A percentile compares a stretch with the other conserved stretches of the same genome.
phyloP scores from a whole-genome alignment of 176 grass and related monocot species.

The Chrysopogon serrulatus region DNA sequence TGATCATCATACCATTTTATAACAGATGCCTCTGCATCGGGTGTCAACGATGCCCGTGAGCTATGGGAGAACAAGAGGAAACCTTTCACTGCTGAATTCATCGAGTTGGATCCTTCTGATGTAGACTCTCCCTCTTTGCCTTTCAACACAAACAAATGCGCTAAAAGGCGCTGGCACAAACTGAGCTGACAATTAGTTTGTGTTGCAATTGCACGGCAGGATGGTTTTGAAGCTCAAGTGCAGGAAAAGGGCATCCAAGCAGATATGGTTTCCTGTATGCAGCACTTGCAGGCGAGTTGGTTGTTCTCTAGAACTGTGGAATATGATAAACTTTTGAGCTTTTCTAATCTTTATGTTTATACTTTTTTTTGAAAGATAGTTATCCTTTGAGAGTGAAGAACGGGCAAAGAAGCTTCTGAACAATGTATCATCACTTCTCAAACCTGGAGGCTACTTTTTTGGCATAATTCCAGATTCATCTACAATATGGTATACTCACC shows the following conservation, averaged over 20 bases:
- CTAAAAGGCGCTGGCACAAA: not conserved
- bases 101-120: slow-evolving; percentile 60
- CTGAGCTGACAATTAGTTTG: slow-evolving; percentile 11
- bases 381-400: slow-evolving; percentile 77
- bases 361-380: slow-evolving; percentile 49
- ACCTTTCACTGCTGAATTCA: slow-evolving; percentile 63
- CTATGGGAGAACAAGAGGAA: slow-evolving; percentile 71
- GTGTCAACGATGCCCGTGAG: slow-evolving; percentile 46
- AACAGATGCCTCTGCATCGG: slow-evolving; percentile 42
- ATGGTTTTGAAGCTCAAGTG: slow-evolving; percentile 52
- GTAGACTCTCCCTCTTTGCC: slow-evolving; percentile 22
- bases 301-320: not conserved
- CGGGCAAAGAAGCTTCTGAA: slow-evolving; percentile 62
- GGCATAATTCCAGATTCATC: slow-evolving; percentile 85
- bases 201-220: slow-evolving; percentile 32
- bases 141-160: not conserved
- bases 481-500: slow-evolving; percentile 60
- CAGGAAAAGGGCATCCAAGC: slow-evolving; percentile 63
- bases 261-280: slow-evolving; percentile 75
- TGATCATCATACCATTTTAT: not conserved
- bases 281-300: slow-evolving; percentile 62
- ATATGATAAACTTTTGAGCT: not conserved
- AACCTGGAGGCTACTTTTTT: slow-evolving; percentile 76
- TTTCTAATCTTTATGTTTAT: slow-evolving; percentile 31
- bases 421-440: slow-evolving; percentile 75